Evolutionary conservation across 2,329 filamentous ascomycete genomes (phyloP), one percentile per base, ranked within the genome.

Genomic region (Trichoderma harzianum): DNA sequence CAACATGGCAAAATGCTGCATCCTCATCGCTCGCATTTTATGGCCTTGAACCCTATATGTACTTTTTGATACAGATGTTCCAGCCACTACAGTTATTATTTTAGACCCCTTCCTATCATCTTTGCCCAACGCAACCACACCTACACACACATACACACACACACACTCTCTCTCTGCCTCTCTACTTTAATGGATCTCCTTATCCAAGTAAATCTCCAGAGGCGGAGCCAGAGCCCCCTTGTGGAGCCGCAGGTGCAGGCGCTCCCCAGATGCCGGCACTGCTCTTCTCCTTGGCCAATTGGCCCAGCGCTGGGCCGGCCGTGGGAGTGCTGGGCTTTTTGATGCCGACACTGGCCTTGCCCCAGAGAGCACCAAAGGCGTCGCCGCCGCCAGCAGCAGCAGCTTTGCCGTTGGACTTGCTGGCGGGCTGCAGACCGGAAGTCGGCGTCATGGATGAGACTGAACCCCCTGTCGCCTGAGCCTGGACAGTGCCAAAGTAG

Each of bases 261-360:
- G 93, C 88, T 21, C 95, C 96, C 94, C 97, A 99, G 74, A 99
- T 93, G 8, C 95, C 94, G 18, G 95, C 94, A 77, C 91, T 94
- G 72, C 94, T 96, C 87, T 98, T 98, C 83, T 98, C 94, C 86
- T 98, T 98, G n/a, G 95, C 95, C 82, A 99, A 89, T 80, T 97
- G 95, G 34, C 94, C 95, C 83, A 99, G 88, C 70, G 95, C 95
- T 66, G 94, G 91, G 0, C 92, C 92, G 69, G 86, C 84, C 11
- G 84, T 85, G 14, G 87, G 85, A 2, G 90, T 87, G 73, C 83
- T 86, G 1, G 87, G 83, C 84, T 96, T 97, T 85, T 94, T 94
- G 75, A 94, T 88, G 61, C 91, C 90, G 12, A 87, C 87, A 74
- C 90, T 93, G 32, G 91, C 91, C 75, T 89, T 90, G 72, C 91